Base-by-base conservation (phyloP, 441 rosid genomes). In the Populus trichocarpa region DNA sequence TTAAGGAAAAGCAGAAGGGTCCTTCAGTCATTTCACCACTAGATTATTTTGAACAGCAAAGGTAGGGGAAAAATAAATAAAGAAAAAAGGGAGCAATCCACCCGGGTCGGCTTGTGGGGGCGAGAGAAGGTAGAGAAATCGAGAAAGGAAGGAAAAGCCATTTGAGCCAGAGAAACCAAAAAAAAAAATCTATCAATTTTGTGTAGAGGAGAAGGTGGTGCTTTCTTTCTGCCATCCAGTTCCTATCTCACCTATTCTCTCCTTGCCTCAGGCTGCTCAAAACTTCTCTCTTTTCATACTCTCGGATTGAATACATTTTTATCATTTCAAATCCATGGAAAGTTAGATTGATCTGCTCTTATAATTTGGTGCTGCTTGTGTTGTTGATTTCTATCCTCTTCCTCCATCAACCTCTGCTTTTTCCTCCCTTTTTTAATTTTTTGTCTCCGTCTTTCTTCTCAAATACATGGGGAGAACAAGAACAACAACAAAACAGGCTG, bases 401-500 rank as follows among this genome's bases (percentile, higher is more conserved):
- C 35, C 38, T 77, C 79, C 53, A 67, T 69, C 73, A 42, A 73
- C 78, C 69, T 28, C 38, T 68, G 6, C 71, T 57, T 75, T 77
- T 75, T 59, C 70, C 40, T 78, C 59, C 77, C 33, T 67, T 64
- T 7, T 36, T 25, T 75, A 26, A 26, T 22, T 40, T 35, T 50
- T 13, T 4, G 16, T 42, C 20, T 14, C 20, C 13, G 40, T 78
- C 38, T 71, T 67, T 36, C 42, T 78, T 61, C 4, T 2, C 10
- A 28, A 16, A 18, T 10, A 76, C 50, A 89, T 89, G 94, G 83
- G 90, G 88, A 85, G 85, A 85, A 88, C 86, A 73, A 88, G 90
- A 85, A 81, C 77, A n/a, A 73, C 85, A 5, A 81, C 81, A 63
- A 83, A 85, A 71, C 83, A 82, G 22, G 73, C 67, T 65, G 83